Base-by-base conservation (phyloP, 176 grass and related monocot species). In the Musa beccarii region DNA sequence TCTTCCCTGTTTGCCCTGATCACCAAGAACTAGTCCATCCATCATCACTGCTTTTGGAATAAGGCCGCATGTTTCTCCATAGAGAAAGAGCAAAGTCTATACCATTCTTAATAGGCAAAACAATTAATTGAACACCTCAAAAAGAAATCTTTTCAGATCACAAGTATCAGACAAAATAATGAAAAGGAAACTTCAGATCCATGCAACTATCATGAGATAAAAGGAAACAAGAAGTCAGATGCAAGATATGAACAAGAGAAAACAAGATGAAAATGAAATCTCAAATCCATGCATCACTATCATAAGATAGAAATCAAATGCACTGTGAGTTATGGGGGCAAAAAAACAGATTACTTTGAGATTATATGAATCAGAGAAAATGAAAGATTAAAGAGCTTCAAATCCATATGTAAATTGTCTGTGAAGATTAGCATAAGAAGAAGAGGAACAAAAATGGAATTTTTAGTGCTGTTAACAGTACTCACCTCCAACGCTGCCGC, bases 1-100 rank as follows among this genome's bases (percentile, higher is more conserved):
- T 99, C 81, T 87, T 94, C 2, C 80, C 84, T 81, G 95, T 99
- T 80, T 91, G 84, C 83, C 21, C 71, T 55, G 52, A 23, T 15
- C 52, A 53, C 34, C 51, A 14, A 8, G 34, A 15, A 62, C 10
- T 17, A 62, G 20, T 62, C 57, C 57, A 62, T 19, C 57, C 5
- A 54, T 54, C 66, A 69, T 49, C 55, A 17, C 14, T 57, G 17
- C 17, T 43, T 43, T 43, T 43, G 34, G 34, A 43, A 43, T 0
- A 43, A 43, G 34, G 34, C 55, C 13, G 6, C 55, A 57, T 16
- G 13, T 14, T 17, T 57, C 13, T 17, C 13, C 55, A 57, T 43
- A 16, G 2, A 57, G 17, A 57, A 57, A 4, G 16, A 57, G 63
- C 9, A 1, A 43, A 43, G 34, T 43, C 34, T 43, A 5, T 43